Evolutionary conservation across 2,329 filamentous ascomycete species (phyloP), one percentile per base, ranked within the genome.

Genomic region (Aspergillus calidoustus): DNA sequence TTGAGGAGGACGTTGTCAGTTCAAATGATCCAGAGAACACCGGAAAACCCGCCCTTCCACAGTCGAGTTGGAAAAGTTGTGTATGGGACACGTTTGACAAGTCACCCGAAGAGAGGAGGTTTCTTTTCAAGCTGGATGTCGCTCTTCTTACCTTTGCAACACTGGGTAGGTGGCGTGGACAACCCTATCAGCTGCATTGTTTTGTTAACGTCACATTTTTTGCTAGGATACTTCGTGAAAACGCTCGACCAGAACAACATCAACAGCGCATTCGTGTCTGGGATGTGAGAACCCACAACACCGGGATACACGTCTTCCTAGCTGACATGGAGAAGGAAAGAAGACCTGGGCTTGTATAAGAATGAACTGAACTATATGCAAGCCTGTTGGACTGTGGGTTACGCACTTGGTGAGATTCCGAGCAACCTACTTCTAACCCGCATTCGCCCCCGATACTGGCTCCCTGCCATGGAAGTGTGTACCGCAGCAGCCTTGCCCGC

Each of bases 381-480:
- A 55, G 82, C 84, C 0, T 82, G 80, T 30, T 89, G 86, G 79
- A 87, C 84, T 0, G 80, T 85, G 0, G 87, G 87, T 7, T 89
- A 89, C 65, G 83, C 86, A 0, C 77, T 89, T 54, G 82, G 81
- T 3, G 76, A 84, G 58, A 77, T 84, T 11, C 82, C 82, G 0
- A 81, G 77, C 49, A 84, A 85, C 61, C 75, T 86, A 9, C 73
- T 85, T 6, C 72, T 86, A 5, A 85, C 82, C 1, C 76, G 79
- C 11, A 68, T 84, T 17, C 76, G 78, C 8, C 81, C 82, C 1
- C 74, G 76, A 13, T 77, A 79, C 54, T 84, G 81, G 80, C 80
- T 84, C 53, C 82, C 82, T 1, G 70, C 75, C 2, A 78, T 79
- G 66, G 82, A 84, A 68, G 76, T 72, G 72, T 15, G 11, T 7